Evolutionary conservation across 148 eudicot species (phyloP), one percentile per base, ranked within the genome.

Genomic region (Diospyros kaki): DNA sequence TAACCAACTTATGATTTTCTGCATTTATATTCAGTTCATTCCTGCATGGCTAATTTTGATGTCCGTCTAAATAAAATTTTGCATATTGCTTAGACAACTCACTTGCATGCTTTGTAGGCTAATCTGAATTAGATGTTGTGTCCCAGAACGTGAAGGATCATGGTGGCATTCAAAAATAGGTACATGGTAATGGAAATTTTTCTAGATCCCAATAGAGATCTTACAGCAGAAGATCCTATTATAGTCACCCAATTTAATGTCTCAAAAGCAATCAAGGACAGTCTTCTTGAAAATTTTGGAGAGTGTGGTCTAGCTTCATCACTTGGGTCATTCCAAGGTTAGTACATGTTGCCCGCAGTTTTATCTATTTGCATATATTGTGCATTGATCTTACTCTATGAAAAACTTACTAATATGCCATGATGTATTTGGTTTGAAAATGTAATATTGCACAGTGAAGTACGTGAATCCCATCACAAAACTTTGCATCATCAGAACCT

Each of bases 141-240:
- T 4, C 28, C 42, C 48, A 59, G 12, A 43, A 79, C 76, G 61
- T 73, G 81, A 79, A 78, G 63, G 55, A 73, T 68, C 78, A 94
- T 94, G 97, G 97, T 94, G 75, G 96, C 92, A 60, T 94, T 94
- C 72, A 90, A 89, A 75, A 94, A 94, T 81, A 86, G 97, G 75
- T 94, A 89, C 80, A 65, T 92, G 92, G 91, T 94, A 69, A 81
- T 94, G 89, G 97, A 94, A 81, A 84, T 94, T 50, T 88, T 81
- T 73, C 52, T 93, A 59, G 92, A 92, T 80, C 96, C 98, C 1
- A 85, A 86, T 82, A 93, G 81, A 83, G 86, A 84, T 63, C 75
- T 86, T 67, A 54, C 58, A 18, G 72, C 63, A 12, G 89, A 81
- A 64, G 96, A 85, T 83, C 92, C 94, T 51, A 72, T 92, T 59